Evolutionary conservation across 345 rosid species (phyloP).

Genomic region (Corchorus capsularis): DNA sequence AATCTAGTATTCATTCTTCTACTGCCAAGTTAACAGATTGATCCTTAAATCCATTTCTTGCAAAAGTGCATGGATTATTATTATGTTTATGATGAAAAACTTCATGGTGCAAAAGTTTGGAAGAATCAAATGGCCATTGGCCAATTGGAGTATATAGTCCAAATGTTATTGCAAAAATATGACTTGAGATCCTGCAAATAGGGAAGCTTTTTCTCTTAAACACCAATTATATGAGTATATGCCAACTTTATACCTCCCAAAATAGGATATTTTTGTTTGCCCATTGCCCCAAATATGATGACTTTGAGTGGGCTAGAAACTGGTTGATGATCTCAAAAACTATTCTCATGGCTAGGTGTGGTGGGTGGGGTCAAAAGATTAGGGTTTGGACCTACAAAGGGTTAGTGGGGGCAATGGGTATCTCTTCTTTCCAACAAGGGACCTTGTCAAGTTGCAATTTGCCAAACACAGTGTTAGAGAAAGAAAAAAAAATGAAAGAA

Average conservation of each 20-base stretch:
- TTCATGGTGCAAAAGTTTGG: too few species aligned
- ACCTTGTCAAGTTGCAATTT: conserved; percentile 31
- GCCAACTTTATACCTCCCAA: conserved; percentile 19
- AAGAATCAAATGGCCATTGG: too few species aligned
- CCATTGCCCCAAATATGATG: conserved; percentile 19
- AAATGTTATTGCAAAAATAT: too few species aligned
- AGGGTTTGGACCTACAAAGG: conserved; percentile 19
- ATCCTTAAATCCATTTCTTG: not conserved
- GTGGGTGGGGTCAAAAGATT: conserved; percentile 20
- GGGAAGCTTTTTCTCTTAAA: conserved; percentile 13
- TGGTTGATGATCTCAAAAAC: not conserved
- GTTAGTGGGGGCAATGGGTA: conserved; percentile 43
- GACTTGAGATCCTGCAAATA: too few species aligned
- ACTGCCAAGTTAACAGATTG: not conserved
- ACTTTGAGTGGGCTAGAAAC: conserved; percentile 25
- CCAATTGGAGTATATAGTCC: too few species aligned
- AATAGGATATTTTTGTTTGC: conserved; percentile 30
- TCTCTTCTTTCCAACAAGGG: conserved; percentile 35
- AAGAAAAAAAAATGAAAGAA: not conserved
- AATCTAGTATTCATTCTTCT: not conserved
- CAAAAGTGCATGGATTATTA: not conserved
- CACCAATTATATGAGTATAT: conserved; percentile 11
- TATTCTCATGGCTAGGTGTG: not conserved
- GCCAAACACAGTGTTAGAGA: conserved; percentile 4
- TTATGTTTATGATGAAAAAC: too few species aligned